These are phyloP conservation scores for Pterulicium gracile DNA, from an alignment of 1,284 basidiomycete genomes.

Conservation along the genomic window DNA sequence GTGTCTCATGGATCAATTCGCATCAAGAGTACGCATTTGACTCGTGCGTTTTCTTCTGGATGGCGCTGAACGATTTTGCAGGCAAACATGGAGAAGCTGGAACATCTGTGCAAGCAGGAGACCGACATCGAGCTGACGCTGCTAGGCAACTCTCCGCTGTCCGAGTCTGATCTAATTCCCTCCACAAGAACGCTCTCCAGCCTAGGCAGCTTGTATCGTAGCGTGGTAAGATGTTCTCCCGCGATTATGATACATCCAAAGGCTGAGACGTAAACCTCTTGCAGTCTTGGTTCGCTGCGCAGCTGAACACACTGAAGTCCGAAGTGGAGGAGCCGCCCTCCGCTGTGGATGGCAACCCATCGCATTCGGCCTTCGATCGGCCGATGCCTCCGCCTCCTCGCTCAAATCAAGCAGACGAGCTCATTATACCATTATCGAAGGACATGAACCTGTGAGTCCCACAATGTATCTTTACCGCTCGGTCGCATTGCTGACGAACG, in stretches of 20 bases:
- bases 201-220: conserved; percentile 60
- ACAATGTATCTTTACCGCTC: background rate
- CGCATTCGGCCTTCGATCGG: background rate
- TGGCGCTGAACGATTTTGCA: conserved; percentile 21
- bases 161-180: conserved; percentile 23
- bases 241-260: too few species aligned
- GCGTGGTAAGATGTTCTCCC: conserved; percentile 50
- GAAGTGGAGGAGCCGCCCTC: background rate
- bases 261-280: too few species aligned
- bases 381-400: background rate
- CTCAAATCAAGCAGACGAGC: background rate
- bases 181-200: background rate
- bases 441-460: background rate
- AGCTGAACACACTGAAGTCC: background rate
- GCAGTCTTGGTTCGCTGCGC: background rate
- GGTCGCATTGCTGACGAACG: conserved; percentile 4
- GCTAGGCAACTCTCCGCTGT: conserved; percentile 40
- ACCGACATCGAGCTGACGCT: conserved; percentile 65
- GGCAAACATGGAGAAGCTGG: conserved; percentile 27
- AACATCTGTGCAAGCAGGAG: conserved; percentile 64
- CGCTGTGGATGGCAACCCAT: background rate
- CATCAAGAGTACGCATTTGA: conserved; percentile 15
- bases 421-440: background rate
- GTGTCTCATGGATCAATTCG: conserved; percentile 55
- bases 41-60: conserved; percentile 3